phyloP scores from a whole-genome alignment of 2,329 filamentous ascomycete genomes.

The Penicillium griseofulvum region DNA sequence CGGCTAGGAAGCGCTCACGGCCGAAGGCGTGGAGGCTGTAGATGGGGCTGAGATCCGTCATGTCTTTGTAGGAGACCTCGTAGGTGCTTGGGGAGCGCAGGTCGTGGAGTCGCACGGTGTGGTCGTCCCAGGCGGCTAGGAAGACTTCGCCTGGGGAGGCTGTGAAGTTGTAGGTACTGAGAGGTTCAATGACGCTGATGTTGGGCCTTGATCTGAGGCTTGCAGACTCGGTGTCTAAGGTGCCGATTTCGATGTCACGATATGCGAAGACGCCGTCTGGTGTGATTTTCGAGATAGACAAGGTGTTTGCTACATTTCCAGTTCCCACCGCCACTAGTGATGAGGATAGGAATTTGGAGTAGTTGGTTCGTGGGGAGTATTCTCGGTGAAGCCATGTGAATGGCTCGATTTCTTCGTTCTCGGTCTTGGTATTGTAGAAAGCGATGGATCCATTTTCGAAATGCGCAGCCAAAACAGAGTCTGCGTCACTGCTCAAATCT shows the following conservation, averaged over 20 bases:
- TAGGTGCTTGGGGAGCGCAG: slow-evolving; percentile 52
- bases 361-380: slow-evolving; percentile 43
- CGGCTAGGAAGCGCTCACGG: slow-evolving; percentile 56
- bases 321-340: slow-evolving; percentile 52
- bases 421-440: slow-evolving; percentile 45
- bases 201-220: slow-evolving; percentile 24
- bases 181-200: slow-evolving; percentile 39
- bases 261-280: slow-evolving; percentile 42
- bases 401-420: slow-evolving; percentile 35
- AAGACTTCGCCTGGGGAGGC: slow-evolving; percentile 51
- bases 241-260: slow-evolving; percentile 42
- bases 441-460: slow-evolving; percentile 50
- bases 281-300: slow-evolving; percentile 52
- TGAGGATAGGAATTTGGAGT: slow-evolving; percentile 53
- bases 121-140: slow-evolving; percentile 60
- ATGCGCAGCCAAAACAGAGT: slow-evolving; percentile 52
- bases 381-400: slow-evolving; percentile 31
- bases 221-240: slow-evolving; percentile 23
- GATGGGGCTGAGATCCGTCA: slow-evolving; percentile 57
- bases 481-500: slow-evolving; percentile 42
- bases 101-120: slow-evolving; percentile 59
- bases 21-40: slow-evolving; percentile 59
- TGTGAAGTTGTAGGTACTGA: slow-evolving; percentile 25
- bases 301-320: slow-evolving; percentile 44
- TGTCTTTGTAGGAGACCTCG: slow-evolving; percentile 53